A percentile compares a stretch with the other conserved stretches of the same genome.
Conservation (phyloP, 2,329 filamentous ascomycete species). For the Peltaster fructicola region DNA sequence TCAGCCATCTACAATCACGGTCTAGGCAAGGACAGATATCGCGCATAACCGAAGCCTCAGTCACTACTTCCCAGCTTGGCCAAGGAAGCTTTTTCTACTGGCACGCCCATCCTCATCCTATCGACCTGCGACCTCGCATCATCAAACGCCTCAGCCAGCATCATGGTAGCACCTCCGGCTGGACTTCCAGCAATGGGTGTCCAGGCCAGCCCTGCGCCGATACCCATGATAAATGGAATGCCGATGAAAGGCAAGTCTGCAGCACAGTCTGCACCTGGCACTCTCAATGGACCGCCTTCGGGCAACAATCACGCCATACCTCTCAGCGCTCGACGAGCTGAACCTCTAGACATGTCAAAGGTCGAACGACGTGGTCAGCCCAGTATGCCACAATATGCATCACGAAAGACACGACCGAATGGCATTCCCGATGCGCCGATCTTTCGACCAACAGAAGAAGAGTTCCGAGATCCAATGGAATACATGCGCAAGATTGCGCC, state of each 20-base stretch:
- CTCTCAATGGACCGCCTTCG: constrained; percentile 21
- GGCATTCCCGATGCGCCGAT: constrained; percentile 79
- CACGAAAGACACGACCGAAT: constrained; percentile 65
- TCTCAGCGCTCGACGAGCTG: constrained; percentile 45
- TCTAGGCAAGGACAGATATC: too few relatives aligned
- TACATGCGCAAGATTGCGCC: constrained; percentile 85
- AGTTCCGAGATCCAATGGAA: constrained; percentile 85
- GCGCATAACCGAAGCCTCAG: too few relatives aligned
- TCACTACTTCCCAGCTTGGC: too few relatives aligned
- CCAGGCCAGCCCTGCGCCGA: too few relatives aligned
- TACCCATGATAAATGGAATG: too few relatives aligned
- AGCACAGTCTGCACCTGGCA: constrained; percentile 11
- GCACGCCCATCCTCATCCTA: too few relatives aligned
- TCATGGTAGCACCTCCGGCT: too few relatives aligned
- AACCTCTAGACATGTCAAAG: constrained; percentile 65
- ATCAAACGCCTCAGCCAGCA: too few relatives aligned
- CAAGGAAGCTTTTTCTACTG: too few relatives aligned
- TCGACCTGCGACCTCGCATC: too few relatives aligned
- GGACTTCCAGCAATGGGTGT: too few relatives aligned
- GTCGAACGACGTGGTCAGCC: constrained; percentile 83
- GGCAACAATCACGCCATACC: constrained; percentile 31
- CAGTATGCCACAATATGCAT: constrained; percentile 54
- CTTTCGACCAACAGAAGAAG: constrained; percentile 75
- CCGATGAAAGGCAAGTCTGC: constrained; percentile 10
- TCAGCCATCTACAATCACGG: too few relatives aligned